Base-by-base conservation (phyloP, 177 flowering plant genomes). In the Vitis hybrid region DNA sequence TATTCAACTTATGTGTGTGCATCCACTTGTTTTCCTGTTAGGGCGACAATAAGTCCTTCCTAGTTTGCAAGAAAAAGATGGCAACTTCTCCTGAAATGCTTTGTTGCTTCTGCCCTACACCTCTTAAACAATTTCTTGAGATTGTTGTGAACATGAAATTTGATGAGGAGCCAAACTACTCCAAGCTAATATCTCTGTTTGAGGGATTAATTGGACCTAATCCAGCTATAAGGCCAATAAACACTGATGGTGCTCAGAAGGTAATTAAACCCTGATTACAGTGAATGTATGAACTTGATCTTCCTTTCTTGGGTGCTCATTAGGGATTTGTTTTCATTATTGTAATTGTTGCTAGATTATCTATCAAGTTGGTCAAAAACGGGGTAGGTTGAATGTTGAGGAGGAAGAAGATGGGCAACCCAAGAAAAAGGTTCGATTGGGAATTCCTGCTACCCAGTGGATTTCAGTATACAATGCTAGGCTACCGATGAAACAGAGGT, bases 361-460 rank as follows among this genome's bases (percentile, higher is more conserved):
- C 40, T 82, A 75, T 78, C 96, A 88, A 77, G 97, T 91, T 71
- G 97, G 98, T 35, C 97, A 93, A 81, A 93, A 93, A 65, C 85
- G 98, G 58, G 86, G 91, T 69, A 86, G 98, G 76, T 65, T 90
- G 74, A 88, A 85, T 73, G 55, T 75, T 78, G 97, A 88, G 64
- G 98, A 88, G 60, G 93, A 86, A 46, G 96, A 90, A 65, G 94
- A 91, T 78, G 90, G 84, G 14, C 91, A 83, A 69, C 88, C 91
- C n/a, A 85, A 78, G 80, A 93, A 93, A 82, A 91, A 87, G 74
- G 90, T 91, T 49, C 94, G 98, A 12, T n/a, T 87, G 27, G 98
- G 98, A 68, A 87, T 86, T 80, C 97, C 97, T 74, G 98, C 97
- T 32, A 88, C 91, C 4, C 98, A 91, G 75, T 93, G 98, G 98